A percentile compares a stretch with the other conserved stretches of the same genome.
Evolutionary conservation across 1,284 basidiomycete genomes (phyloP).

Genomic region (Phlebopus sp.): DNA sequence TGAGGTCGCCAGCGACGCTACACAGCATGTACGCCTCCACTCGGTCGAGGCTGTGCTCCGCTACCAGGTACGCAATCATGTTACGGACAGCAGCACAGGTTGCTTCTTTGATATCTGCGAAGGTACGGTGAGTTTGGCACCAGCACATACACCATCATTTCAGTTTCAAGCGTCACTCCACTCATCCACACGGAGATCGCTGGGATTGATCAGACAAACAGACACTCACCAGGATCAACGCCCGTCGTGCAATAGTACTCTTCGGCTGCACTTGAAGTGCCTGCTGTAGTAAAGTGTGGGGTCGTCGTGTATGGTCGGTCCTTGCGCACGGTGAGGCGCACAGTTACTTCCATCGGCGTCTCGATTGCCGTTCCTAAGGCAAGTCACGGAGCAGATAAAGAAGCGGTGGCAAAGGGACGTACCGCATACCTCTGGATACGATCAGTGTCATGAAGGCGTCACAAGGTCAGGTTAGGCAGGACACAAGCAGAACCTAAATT

Average conservation of each 20-base stretch:
- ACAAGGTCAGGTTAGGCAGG: neutral
- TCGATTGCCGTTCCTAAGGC: slow-evolving; percentile 57
- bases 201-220: neutral
- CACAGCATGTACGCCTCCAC: slow-evolving; percentile 60
- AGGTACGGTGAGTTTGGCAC: neutral
- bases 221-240: slow-evolving; percentile 40
- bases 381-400: neutral
- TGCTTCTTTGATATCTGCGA: slow-evolving; percentile 49
- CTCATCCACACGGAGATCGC: neutral
- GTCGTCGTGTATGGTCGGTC: slow-evolving; percentile 55
- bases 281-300: slow-evolving; percentile 48
- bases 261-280: slow-evolving; percentile 26
- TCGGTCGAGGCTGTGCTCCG: slow-evolving; percentile 40
- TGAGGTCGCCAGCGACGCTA: slow-evolving; percentile 56
- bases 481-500: slow-evolving; percentile 4
- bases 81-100: slow-evolving; percentile 51
- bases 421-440: slow-evolving; percentile 52
- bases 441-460: neutral
- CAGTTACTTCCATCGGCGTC: slow-evolving; percentile 54
- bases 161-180: too few species aligned
- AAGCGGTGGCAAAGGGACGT: slow-evolving; percentile 16
- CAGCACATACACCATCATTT: too few species aligned
- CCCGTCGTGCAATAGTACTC: slow-evolving; percentile 60
- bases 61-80: slow-evolving; percentile 52
- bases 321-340: slow-evolving; percentile 54